phyloP scores from a whole-genome alignment of 768 basidiomycete genomes.

The Leccinum truebloodii region DNA sequence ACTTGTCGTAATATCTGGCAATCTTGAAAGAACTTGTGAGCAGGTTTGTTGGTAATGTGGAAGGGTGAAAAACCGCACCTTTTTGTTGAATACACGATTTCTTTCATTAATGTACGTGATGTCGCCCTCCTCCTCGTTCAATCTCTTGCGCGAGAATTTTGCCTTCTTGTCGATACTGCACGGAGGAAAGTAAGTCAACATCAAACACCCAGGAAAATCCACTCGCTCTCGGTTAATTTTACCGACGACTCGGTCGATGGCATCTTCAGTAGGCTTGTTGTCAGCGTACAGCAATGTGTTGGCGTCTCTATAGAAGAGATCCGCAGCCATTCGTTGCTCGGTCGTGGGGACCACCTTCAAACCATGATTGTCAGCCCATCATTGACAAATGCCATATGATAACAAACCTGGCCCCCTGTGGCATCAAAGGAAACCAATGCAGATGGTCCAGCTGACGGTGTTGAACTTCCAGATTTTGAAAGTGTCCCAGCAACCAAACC shows the following conservation, averaged over 20 bases:
- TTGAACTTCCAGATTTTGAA: conserved; percentile 37
- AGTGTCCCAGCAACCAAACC: conserved; percentile 74
- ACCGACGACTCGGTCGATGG: conserved; percentile 86
- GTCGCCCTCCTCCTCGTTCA: conserved; percentile 92
- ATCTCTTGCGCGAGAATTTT: conserved; percentile 86
- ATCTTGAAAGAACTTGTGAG: conserved; percentile 49
- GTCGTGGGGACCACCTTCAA: conserved; percentile 51
- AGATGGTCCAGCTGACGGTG: conserved; percentile 33
- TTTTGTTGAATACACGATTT: conserved; percentile 98
- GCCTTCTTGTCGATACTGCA: conserved; percentile 83
- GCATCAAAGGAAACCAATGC: conserved; percentile 54
- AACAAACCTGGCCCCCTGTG: conserved; percentile 41
- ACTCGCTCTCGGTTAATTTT: conserved; percentile 95
- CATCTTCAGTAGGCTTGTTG: conserved; percentile 93
- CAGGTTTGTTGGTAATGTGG: not conserved
- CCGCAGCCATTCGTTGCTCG: conserved; percentile 67
- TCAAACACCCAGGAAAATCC: not conserved
- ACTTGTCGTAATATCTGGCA: conserved; percentile 94
- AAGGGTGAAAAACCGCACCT: conserved; percentile 47
- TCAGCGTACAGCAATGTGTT: conserved; percentile 94
- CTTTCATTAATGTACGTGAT: conserved; percentile 99
- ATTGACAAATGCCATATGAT: conserved; percentile 7
- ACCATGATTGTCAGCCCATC: conserved; percentile 11
- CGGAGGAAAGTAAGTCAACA: conserved; percentile 1
- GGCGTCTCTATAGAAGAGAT: conserved; percentile 89